Base-by-base conservation (phyloP, 352 stramenopile genomes). In the Globisporangium camurandrum region DNA sequence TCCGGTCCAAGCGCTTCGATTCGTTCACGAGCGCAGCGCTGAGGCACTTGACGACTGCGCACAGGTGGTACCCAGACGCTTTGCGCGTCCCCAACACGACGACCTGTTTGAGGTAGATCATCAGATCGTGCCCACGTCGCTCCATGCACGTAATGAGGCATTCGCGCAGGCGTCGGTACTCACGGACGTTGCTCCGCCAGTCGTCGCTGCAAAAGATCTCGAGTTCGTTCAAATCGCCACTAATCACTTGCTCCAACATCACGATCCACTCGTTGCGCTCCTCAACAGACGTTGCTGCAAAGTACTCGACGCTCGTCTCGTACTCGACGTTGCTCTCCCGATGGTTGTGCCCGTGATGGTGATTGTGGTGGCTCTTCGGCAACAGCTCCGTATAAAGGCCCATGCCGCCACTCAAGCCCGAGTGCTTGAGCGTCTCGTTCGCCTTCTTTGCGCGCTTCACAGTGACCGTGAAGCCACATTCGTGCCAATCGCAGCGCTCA, bases 151-250 rank as follows among this genome's bases (percentile, higher is more conserved):
- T 86, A 49, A 92, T 88, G 43, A 88, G 54, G 49, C 74, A 88
- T 55, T 89, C 71, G 43, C 83, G 75, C 48, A 93, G 61, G 2
- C 67, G 73, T 9, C 77, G 67, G 61, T 92, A 93, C 52, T 92
- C 80, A 28, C 77, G 75, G 26, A 93, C 74, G 48, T 92, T 93
- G 66, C 75, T 89, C n/a, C 81, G 75, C 83, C 83, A 93, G 51
- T 93, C 83, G 57, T 93, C 83, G 51, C 74, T 89, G 59, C 83
- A 93, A 45, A 93, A 93, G 20, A 93, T 88, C 50, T 93, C 83
- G 9, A 93, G 57, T 44, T 87, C 83, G 33, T 80, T 82, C 28
- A 92, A 53, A 53, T 93, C 81, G 8, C 83, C 83, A 31, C 84
- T 74, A 56, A 93, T 86, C 28, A 88, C 80, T 19, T 76, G 67